Percentiles rank a stretch among this genome's conserved stretches.
phyloP scores from a whole-genome alignment of 2,329 filamentous ascomycete genomes.

The Fusarium annulatum region DNA sequence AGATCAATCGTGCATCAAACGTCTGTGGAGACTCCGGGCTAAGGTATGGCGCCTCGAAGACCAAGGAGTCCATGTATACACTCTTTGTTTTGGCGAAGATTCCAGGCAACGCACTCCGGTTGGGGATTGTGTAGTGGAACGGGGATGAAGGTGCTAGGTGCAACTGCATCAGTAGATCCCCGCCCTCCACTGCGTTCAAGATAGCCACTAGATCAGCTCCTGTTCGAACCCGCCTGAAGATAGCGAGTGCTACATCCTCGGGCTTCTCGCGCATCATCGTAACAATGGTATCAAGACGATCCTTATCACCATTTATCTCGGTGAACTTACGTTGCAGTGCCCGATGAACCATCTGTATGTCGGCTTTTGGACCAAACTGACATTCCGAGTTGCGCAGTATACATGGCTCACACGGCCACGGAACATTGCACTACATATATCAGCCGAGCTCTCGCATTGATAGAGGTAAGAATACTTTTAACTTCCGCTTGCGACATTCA shows the following conservation, averaged over 20 bases:
- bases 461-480: not conserved
- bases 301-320: not conserved
- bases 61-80: not conserved
- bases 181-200: not conserved
- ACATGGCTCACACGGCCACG: not conserved
- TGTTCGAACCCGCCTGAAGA: not conserved
- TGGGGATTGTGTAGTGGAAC: not conserved
- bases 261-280: not conserved
- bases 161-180: not conserved
- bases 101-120: not conserved
- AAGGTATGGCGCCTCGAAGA: not conserved
- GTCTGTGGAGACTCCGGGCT: not conserved
- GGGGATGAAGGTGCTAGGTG: not conserved
- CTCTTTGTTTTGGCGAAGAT: not conserved
- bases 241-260: not conserved
- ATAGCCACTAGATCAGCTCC: not conserved
- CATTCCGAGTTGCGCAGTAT: not conserved
- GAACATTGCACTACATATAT: not conserved
- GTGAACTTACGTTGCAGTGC: not conserved
- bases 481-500: not conserved
- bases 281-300: not conserved
- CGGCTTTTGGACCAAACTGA: not conserved
- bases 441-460: not conserved
- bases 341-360: not conserved
- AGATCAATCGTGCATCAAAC: not conserved